Base-by-base conservation (phyloP, 768 basidiomycete genomes). In the Xanthoconium purpureum region DNA sequence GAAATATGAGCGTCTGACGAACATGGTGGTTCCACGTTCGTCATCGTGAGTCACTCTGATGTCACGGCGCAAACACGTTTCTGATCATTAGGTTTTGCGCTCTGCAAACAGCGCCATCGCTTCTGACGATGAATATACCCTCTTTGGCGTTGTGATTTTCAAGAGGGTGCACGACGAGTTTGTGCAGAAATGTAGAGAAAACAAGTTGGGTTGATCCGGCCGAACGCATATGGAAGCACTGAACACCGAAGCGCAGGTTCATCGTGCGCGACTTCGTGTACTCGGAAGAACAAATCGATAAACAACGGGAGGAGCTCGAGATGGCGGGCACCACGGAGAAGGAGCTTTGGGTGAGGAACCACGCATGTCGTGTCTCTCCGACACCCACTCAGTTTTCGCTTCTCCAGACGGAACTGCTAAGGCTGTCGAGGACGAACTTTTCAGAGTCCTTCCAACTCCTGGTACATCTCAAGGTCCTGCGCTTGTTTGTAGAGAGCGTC, bases 401-500 rank as follows among this genome's bases (percentile, higher is more conserved):
- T 24, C 30, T 18, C 50, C 63, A 98, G 95, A 91, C 93, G 29
- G 96, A 99, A 63, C 81, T 99, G 0, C 77, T 99, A 28, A 84
- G 91, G 63, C 71, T 98, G 37, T 87, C 95, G 37, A 81, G 97
- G 52, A 97, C 92, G 50, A 98, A 96, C 74, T 99, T 98, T 71
- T 95, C 94, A 1, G 97, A 99, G 75, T 87, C 94, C 6, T 94
- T 94, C 75, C 92, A 98, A 70, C 79, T 96, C 50, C 79, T 98
- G 18, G 91, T 95, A 0, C 97, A 98, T 67, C 78, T 98, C 63
- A 98, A 98, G 73, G 81, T 96, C 48, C 73, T 97, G 15, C 87
- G 93, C 11, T 77, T 97, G 15, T 98, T 95, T 65, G 87, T 96
- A 20, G 97, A 99, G 75, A 94, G 92, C 54, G 95, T 98, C 18